phyloP scores from a whole-genome alignment of 495 filamentous ascomycete species.

The Xylaria curta region DNA sequence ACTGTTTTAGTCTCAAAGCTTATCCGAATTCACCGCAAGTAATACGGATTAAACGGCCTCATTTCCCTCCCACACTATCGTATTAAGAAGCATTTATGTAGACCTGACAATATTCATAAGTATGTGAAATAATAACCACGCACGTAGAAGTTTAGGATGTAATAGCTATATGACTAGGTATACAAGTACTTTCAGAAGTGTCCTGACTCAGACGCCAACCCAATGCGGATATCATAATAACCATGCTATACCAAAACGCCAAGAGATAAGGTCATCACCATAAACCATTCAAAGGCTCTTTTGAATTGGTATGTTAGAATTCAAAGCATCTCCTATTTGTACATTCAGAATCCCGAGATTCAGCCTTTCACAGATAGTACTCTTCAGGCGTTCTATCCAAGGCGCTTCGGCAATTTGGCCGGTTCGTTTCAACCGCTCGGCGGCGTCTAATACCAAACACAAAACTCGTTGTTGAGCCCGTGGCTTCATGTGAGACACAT shows the following conservation, averaged over 20 bases:
- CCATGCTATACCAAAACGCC: constrained; percentile 16
- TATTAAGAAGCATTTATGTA: too few relatives aligned
- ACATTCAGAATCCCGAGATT: constrained; percentile 15
- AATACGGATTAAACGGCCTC: too few relatives aligned
- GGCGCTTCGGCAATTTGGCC: constrained; percentile 32
- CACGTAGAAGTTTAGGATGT: not conserved
- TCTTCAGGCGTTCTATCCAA: constrained; percentile 35
- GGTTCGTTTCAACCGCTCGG: constrained; percentile 33
- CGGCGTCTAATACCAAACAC: constrained; percentile 37
- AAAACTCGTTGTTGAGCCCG: constrained; percentile 26
- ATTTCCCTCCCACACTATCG: too few relatives aligned
- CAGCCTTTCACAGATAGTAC: constrained; percentile 24
- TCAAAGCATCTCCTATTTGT: not conserved
- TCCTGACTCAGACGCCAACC: constrained; percentile 27
- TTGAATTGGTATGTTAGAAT: constrained; percentile 9
- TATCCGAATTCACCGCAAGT: too few relatives aligned
- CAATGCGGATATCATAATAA: constrained; percentile 20
- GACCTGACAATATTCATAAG: not conserved
- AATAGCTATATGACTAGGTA: not conserved
- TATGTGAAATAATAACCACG: not conserved
- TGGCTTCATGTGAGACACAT: constrained; percentile 7
- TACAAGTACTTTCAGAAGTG: not conserved
- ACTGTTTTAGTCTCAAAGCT: too few relatives aligned
- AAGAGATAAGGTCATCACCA: not conserved
- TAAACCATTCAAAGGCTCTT: constrained; percentile 1